Base-by-base conservation (phyloP, 2,329 filamentous ascomycete species). In the Canariomyces notabilis region DNA sequence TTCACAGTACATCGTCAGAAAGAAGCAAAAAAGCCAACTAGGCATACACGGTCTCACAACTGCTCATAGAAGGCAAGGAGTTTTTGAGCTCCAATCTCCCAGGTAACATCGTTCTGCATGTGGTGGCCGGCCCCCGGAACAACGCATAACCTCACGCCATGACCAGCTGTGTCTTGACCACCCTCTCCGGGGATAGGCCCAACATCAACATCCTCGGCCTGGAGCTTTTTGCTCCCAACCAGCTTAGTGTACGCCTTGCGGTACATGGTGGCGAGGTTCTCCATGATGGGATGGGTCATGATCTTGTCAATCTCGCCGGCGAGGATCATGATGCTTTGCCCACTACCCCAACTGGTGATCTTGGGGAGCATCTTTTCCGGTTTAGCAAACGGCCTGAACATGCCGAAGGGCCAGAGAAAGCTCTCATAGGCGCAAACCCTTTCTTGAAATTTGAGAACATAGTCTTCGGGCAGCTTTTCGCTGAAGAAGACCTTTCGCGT, bases 401-500 rank as follows among this genome's bases (percentile, higher is more conserved):
- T 73, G 42, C 71, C 70, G 29, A 74, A 46, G 0, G 74, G 69
- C 76, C 75, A 80, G 23, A 69, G 54, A 56, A 75, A 74, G 50
- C 68, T 73, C 55, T 80, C 75, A 50, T 76, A 80, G 3, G 67
- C 64, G 20, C 66, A 67, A 47, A 74, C 63, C 3, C 66, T 64
- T 1, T 57, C 54, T 52, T 72, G 68, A 42, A 79, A 72, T 2
- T 63, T 59, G 2, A 59, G 40, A 2, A 77, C 65, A 5, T 69
- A 60, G 2, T 59, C 51, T 5, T 65, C 59, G 0, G 71, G 67
- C 37, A 71, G 72, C 12, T 59, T 51, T 0, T 67, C 53, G 39
- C 72, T 71, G 57, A 79, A 80, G 60, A 80, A 80, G 2, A 68
- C 71, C 4, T 63, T 64, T 16, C 67, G 67, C 1, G 74, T 68